A percentile compares a stretch with the other conserved stretches of the same genome.
These are phyloP conservation scores for Cladosporium sp. DNA, from an alignment of 2,329 filamentous ascomycete species.

Conservation along the genomic window DNA sequence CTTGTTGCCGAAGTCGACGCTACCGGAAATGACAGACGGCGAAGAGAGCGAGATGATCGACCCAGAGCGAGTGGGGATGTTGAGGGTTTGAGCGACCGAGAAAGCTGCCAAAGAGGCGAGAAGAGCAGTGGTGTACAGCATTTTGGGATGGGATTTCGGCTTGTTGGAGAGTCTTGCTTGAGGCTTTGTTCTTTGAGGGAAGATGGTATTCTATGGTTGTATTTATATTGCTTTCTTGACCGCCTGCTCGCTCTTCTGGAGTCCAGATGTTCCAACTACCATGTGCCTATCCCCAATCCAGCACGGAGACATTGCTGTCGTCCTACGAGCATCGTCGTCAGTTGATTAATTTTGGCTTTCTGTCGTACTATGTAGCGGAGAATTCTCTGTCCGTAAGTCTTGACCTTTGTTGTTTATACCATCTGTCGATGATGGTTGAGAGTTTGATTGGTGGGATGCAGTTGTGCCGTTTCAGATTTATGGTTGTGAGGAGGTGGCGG, in stretches of 20 bases:
- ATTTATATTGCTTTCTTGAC: not conserved
- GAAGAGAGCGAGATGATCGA: slow-evolving; percentile 25
- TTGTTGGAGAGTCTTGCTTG: not conserved
- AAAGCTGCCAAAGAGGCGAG: slow-evolving; percentile 18
- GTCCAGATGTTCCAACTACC: not conserved
- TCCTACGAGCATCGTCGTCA: not conserved
- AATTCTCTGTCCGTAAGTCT: slow-evolving; percentile 5
- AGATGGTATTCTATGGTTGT: not conserved
- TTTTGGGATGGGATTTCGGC: not conserved
- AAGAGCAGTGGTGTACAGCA: slow-evolving; percentile 19
- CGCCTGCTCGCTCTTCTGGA: not conserved
- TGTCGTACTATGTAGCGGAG: slow-evolving; percentile 1
- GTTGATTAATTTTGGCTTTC: not conserved
- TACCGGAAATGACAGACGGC: slow-evolving; percentile 19
- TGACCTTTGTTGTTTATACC: not conserved
- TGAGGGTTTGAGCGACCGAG: slow-evolving; percentile 27
- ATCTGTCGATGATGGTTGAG: not conserved
- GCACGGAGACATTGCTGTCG: slow-evolving; percentile 3
- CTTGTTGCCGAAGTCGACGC: slow-evolving; percentile 13
- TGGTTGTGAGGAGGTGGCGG: not conserved
- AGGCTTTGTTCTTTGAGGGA: too few relatives aligned
- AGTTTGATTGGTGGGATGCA: slow-evolving; percentile 1
- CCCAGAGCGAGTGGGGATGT: slow-evolving; percentile 28
- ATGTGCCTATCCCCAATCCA: not conserved
- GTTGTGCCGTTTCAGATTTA: slow-evolving; percentile 1